phyloP scores from a whole-genome alignment of 805 yeast species.

The Saccharomycopsis sp. region DNA sequence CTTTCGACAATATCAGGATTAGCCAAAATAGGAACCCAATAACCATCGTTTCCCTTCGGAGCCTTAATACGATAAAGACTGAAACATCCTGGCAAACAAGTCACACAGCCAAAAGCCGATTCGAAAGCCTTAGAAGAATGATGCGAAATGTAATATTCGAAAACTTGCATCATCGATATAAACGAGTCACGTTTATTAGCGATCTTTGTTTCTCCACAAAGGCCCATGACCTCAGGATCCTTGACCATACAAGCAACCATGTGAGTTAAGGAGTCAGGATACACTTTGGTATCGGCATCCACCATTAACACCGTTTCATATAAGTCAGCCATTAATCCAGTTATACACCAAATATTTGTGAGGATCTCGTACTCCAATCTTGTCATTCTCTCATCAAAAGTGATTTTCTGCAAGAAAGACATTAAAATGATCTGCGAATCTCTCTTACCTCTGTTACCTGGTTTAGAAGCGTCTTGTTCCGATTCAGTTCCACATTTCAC shows the following conservation, averaged over 20 bases:
- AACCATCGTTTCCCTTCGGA: constrained; percentile 72
- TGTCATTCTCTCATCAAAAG: constrained; percentile 92
- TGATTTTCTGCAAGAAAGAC: constrained; percentile 82
- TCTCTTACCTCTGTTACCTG: constrained; percentile 95
- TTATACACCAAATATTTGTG: constrained; percentile 68
- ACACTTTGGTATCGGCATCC: constrained; percentile 89
- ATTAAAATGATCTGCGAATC: constrained; percentile 87
- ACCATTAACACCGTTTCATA: constrained; percentile 87
- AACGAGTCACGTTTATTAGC: constrained; percentile 76
- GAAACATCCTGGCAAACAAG: constrained; percentile 95
- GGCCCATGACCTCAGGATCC: constrained; percentile 83
- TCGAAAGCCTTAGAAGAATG: constrained; percentile 94
- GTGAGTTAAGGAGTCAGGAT: constrained; percentile 81
- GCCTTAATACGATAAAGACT: constrained; percentile 86
- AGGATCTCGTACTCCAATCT: constrained; percentile 77
- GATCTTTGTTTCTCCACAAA: constrained; percentile 92
- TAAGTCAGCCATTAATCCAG: constrained; percentile 77
- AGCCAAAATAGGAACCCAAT: constrained; percentile 90
- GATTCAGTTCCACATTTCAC: constrained; percentile 87
- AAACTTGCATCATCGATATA: constrained; percentile 92
- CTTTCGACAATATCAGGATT: constrained; percentile 92
- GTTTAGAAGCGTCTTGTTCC: constrained; percentile 64
- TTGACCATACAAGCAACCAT: constrained; percentile 86
- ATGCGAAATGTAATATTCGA: constrained; percentile 88
- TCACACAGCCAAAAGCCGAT: constrained; percentile 90